Percentiles rank a stretch among this genome's conserved stretches.
Evolutionary conservation across 169 alveolate genomes (phyloP).

Genomic region (Eimeria tenella): DNA sequence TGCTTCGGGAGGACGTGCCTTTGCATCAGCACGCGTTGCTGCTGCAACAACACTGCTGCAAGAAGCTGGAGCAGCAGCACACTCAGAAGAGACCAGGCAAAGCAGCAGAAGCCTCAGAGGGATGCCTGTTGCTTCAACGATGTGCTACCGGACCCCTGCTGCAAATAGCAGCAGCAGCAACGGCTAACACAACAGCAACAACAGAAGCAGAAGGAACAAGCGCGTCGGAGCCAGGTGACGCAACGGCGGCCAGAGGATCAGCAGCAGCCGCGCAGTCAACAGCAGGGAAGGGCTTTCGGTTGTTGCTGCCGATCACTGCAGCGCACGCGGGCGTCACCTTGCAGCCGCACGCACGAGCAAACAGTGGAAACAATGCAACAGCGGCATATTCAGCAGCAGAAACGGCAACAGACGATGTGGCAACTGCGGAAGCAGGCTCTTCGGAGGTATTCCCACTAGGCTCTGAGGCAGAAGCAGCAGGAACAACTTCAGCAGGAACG

Average conservation of each 20-base stretch:
- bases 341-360: neutral
- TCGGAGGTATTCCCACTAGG: neutral
- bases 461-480: neutral
- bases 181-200: neutral
- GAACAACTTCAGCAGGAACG: neutral
- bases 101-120: neutral
- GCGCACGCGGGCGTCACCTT: conserved; percentile 9
- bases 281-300: neutral
- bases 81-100: neutral
- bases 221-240: neutral
- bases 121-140: neutral
- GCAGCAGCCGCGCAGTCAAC: neutral
- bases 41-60: conserved; percentile 42
- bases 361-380: neutral
- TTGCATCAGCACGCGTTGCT: neutral
- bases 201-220: neutral
- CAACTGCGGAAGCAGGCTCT: neutral
- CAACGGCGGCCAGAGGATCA: neutral
- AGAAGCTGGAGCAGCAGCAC: neutral
- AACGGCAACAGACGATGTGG: neutral
- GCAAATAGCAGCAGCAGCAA: neutral
- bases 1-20: neutral
- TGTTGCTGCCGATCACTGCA: conserved; percentile 20
- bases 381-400: neutral
- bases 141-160: conserved; percentile 4